Percentiles rank a stretch among this genome's conserved stretches.
These are phyloP conservation scores for Lepraria neglecta DNA, from an alignment of 495 filamentous ascomycete genomes.

Conservation along the genomic window DNA sequence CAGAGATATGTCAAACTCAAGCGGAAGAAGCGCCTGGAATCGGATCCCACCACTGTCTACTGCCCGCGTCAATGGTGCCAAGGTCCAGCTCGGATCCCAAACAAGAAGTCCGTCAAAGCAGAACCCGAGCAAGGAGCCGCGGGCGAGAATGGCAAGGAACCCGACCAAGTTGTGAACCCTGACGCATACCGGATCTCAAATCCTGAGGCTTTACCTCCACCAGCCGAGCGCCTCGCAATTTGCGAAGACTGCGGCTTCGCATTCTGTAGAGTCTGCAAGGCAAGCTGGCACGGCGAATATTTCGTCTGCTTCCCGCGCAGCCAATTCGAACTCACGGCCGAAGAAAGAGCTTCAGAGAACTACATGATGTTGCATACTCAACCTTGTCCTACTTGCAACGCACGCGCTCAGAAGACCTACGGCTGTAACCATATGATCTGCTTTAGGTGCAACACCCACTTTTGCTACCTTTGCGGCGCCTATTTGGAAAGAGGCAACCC, in stretches of 20 bases:
- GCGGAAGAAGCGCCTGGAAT: conserved; percentile 84
- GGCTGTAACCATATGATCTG: conserved; percentile 99
- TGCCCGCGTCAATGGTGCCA: conserved; percentile 94
- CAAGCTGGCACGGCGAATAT: conserved; percentile 87
- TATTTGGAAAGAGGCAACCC: conserved; percentile 80
- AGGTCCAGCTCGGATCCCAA: conserved; percentile 64
- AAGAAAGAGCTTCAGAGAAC: conserved; percentile 77
- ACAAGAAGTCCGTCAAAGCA: conserved; percentile 32
- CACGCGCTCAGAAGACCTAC: conserved; percentile 78
- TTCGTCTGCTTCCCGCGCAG: conserved; percentile 53
- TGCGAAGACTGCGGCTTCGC: conserved; percentile 89
- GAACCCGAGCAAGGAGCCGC: background rate
- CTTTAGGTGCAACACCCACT: conserved; percentile 81
- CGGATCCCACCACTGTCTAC: conserved; percentile 87
- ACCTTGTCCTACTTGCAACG: conserved; percentile 83
- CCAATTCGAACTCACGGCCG: conserved; percentile 61
- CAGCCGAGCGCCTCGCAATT: conserved; percentile 62
- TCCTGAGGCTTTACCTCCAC: conserved; percentile 39
- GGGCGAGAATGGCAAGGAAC: background rate
- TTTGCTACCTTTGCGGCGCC: conserved; percentile 88
- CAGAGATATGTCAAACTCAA: conserved; percentile 84
- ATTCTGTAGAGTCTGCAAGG: conserved; percentile 70
- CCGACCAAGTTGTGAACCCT: background rate
- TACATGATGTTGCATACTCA: conserved; percentile 76
- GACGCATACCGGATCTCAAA: conserved; percentile 25